Evolutionary conservation across 305 asterid genomes (phyloP), one percentile per base, ranked within the genome.

Genomic region (Solanum hybrid): DNA sequence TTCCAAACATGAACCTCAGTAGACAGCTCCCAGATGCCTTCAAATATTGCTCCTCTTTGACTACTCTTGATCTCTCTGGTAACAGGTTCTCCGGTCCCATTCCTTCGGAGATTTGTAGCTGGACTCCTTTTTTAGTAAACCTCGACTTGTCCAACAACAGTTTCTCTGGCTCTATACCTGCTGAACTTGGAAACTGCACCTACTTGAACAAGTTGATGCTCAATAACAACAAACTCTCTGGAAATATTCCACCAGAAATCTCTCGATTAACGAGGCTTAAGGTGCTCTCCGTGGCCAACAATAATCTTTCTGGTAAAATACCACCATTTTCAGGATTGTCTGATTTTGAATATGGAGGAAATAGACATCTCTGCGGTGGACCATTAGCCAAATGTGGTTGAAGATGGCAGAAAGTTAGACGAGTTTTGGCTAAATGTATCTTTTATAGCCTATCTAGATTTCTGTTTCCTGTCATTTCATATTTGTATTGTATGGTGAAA

Each of bases 151-250:
- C 98, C 24, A 85, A 83, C 39, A 97, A 97, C 77, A 34, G 12
- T 12, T 94, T 97, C 91, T 91, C 97, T 77, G 97, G 97, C 38
- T 51, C 89, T n/a, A 97, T 97, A 41, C 99, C 99, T 29, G 93
- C 81, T 27, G 95, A 92, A 89, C 94, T 97, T 5, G 93, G 91
- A 17, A 92, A 94, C 34, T 97, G 97, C 89, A 61, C 95, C 85
- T 96, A 93, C 92, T 41, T 96, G 90, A 96, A 96, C 80, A 92
- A 70, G 68, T 51, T 96, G 90, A 91, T 94, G 10, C 91, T 97
- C 5, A 94, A 93, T 85, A 89, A 92, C 17, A 97, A 97, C 86
- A 89, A 91, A 38, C 87, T 96, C 72, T 87, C 91, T 0, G 98
- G 97, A 29, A 89, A 6, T 45, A 94, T 97, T 57, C 98, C 98